phyloP scores from a whole-genome alignment of 805 yeast genomes.

The Clavispora phyllophila region DNA sequence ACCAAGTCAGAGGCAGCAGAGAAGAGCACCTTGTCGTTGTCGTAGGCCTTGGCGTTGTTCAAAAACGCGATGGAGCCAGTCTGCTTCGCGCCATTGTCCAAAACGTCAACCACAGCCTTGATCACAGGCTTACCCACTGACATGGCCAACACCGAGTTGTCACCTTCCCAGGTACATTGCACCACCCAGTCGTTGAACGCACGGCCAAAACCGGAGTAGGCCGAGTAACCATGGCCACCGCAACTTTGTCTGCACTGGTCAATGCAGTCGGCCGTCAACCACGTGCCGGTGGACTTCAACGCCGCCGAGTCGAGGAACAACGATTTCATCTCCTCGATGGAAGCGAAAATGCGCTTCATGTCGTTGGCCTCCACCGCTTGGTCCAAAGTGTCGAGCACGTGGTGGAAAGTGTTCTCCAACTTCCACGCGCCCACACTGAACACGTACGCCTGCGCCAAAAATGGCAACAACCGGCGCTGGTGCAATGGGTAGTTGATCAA shows the following conservation, averaged over 20 bases:
- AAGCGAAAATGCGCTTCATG: constrained; percentile 9
- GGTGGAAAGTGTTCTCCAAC: constrained; percentile 10
- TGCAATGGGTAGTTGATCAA: constrained; percentile 20
- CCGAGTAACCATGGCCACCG: constrained; percentile 20
- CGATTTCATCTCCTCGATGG: constrained; percentile 13
- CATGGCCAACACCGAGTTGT: constrained; percentile 19
- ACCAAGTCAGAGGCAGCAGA: constrained; percentile 8
- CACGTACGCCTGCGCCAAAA: constrained; percentile 18
- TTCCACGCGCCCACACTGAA: constrained; percentile 16
- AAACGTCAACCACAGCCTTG: constrained; percentile 11
- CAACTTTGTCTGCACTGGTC: constrained; percentile 19
- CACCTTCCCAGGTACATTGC: constrained; percentile 21
- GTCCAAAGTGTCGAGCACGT: constrained; percentile 14
- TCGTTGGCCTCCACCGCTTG: constrained; percentile 11
- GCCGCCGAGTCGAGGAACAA: constrained; percentile 18
- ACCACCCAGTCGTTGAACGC: constrained; percentile 20
- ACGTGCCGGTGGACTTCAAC: constrained; percentile 16
- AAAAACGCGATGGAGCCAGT: constrained; percentile 14
- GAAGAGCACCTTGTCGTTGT: constrained; percentile 10
- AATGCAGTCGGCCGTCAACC: constrained; percentile 19
- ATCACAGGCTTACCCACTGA: constrained; percentile 18
- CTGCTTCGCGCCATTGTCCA: constrained; percentile 13
- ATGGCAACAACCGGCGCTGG: constrained; percentile 17
- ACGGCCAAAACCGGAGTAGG: constrained; percentile 17
- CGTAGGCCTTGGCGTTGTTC: constrained; percentile 13